Evolutionary conservation across 306 rosid species (phyloP).

Genomic region (Alnus glutinosa): DNA sequence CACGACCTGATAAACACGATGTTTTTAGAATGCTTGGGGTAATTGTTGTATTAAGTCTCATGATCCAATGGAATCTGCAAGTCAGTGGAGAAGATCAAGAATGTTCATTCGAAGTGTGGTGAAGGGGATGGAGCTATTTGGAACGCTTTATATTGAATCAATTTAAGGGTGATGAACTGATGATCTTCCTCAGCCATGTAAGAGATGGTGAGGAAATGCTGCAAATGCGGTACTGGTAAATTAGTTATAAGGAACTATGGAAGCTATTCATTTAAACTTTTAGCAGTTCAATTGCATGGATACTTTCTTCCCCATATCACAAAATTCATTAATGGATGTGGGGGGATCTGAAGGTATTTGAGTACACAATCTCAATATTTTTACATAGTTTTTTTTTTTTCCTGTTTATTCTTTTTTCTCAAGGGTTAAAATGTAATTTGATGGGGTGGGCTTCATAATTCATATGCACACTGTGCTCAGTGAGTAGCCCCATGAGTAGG

Average conservation of each 20-base stretch:
- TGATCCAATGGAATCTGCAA: conserved; percentile 88
- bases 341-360: conserved; percentile 8
- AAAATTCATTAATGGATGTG: not conserved
- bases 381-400: not conserved
- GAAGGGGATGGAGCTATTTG: conserved; percentile 92
- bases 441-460: not conserved
- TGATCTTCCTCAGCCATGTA: conserved; percentile 16
- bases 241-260: conserved; percentile 7
- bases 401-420: not conserved
- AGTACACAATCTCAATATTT: not conserved
- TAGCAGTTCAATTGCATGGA: conserved; percentile 28
- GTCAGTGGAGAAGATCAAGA: conserved; percentile 91
- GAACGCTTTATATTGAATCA: conserved; percentile 63
- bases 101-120: conserved; percentile 88
- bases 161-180: not conserved
- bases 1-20: no score
- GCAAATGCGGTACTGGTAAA: conserved; percentile 8
- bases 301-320: conserved; percentile 25
- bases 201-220: conserved; percentile 8
- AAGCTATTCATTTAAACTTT: conserved; percentile 22
- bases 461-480: not conserved
- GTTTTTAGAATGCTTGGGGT: no score
- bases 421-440: not conserved
- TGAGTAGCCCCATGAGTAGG: not conserved
- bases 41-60: no score